Base-by-base conservation (phyloP, 371 early-diverging fungal genomes). In the Blakeslea trispora region DNA sequence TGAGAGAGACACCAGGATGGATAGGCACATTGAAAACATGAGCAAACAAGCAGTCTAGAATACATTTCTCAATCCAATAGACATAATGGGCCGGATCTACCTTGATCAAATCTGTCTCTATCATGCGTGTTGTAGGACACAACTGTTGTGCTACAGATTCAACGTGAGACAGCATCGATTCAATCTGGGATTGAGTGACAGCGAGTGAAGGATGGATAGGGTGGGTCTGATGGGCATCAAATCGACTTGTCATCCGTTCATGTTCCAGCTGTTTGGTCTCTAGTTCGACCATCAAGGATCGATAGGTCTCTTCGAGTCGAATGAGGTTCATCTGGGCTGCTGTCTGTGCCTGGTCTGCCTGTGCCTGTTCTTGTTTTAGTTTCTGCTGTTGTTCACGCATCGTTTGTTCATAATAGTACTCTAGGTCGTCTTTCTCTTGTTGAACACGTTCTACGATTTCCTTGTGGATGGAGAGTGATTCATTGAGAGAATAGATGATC, bases 401-500 rank as follows among this genome's bases (percentile, higher is more conserved):
- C 17, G 45, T 59, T 34, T 54, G 43, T 24, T 40, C 47, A 13
- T 47, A 66, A 18, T 57, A 34, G 14, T 60, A 53, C 44, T 66
- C 60, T 1, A 66, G 23, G 4, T 63, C 57, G 10, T 70, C 70
- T 40, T 62, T 67, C 45, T 67, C 67, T 23, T 41, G 31, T 28
- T 67, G 63, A 21, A 65, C 57, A 19, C 69, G 72, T 17, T 72
- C 76, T n/a, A 75, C 59, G 11, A 72, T 66, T 21, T 75, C 70
- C 45, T 75, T 75, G 45, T 75, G 73, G 18, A 75, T 72, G 22
- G 65, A 64, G 8, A 75, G 45, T 18, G 76, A 75, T 45, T 75
- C 76, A 11, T 71, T 60, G 10, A 75, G 44, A 0, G 76, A 70
- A 14, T 53, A 60, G 40, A 75, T 69, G 17, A 65, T 63, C 0